Conservation (phyloP, 2,329 filamentous ascomycete species). For the Fusarium sp. region DNA sequence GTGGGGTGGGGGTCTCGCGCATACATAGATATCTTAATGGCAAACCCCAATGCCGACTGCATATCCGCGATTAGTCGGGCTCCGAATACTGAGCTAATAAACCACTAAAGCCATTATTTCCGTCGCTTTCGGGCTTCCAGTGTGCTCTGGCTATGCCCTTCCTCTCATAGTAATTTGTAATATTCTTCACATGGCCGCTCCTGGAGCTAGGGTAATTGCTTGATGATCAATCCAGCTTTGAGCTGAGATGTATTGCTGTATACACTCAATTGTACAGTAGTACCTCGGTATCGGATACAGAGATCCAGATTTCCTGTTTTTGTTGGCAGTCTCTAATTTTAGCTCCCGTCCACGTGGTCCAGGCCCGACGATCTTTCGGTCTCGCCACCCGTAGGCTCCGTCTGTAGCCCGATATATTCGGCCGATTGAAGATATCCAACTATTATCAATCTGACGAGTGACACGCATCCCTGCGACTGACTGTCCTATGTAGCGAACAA, state of each 20-base stretch:
- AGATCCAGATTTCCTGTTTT: conserved; percentile 14
- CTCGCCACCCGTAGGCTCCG: conserved; percentile 41
- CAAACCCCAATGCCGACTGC: conserved; percentile 18
- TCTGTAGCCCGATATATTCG: conserved; percentile 34
- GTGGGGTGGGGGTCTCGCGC: conserved; percentile 22
- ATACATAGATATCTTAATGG: conserved; percentile 1
- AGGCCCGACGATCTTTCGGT: conserved; percentile 35
- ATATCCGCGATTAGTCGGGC: background rate
- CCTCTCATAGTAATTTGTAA: conserved; percentile 9
- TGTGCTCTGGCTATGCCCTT: background rate
- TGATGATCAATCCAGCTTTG: background rate
- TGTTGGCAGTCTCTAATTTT: conserved; percentile 37
- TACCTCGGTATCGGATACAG: background rate
- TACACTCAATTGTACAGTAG: background rate
- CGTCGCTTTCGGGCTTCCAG: conserved; percentile 18
- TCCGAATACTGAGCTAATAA: background rate
- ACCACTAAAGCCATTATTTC: conserved; percentile 11
- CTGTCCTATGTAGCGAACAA: background rate
- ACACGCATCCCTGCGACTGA: background rate
- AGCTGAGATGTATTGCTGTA: no score
- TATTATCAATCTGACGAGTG: conserved; percentile 5
- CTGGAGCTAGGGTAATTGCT: background rate
- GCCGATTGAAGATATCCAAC: conserved; percentile 26
- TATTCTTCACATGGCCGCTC: background rate
- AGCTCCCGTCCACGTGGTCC: conserved; percentile 38